Conservation (phyloP, 352 stramenopile genomes). For the Pythium brachiatum region DNA sequence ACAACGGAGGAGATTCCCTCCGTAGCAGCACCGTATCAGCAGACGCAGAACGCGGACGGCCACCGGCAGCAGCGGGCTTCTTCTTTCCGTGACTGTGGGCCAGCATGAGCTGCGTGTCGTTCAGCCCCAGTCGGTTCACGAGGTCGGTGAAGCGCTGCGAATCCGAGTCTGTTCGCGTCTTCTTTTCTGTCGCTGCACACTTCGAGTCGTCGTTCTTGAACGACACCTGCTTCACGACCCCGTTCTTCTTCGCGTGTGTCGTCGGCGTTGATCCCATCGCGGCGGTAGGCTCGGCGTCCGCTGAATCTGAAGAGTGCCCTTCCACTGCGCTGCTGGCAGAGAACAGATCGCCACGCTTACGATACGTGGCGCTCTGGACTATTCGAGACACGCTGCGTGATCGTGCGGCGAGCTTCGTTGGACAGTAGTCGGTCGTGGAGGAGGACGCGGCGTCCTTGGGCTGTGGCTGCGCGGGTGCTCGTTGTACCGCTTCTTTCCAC, state of each 20-base stretch:
- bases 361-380: slow-evolving; percentile 31
- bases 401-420: slow-evolving; percentile 30
- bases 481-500: slow-evolving; percentile 43
- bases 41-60: slow-evolving; percentile 29
- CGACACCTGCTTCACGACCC: slow-evolving; percentile 24
- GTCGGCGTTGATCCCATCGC: background rate
- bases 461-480: slow-evolving; percentile 22
- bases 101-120: slow-evolving; percentile 28
- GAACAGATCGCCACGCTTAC: slow-evolving; percentile 29
- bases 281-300: background rate
- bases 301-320: background rate
- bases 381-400: slow-evolving; percentile 38
- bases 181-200: slow-evolving; percentile 8
- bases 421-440: slow-evolving; percentile 17
- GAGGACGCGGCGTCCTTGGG: slow-evolving; percentile 7
- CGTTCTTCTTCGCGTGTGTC: slow-evolving; percentile 1
- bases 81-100: slow-evolving; percentile 14
- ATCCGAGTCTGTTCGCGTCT: slow-evolving; percentile 22
- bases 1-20: slow-evolving; percentile 23
- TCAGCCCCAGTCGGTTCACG: slow-evolving; percentile 27
- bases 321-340: background rate
- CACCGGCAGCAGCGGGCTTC: slow-evolving; percentile 10
- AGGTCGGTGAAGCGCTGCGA: slow-evolving; percentile 26
- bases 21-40: slow-evolving; percentile 32
- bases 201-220: slow-evolving; percentile 14